Evolutionary conservation across 179 eudicot genomes (phyloP).

Genomic region (Spergularia azorica): DNA sequence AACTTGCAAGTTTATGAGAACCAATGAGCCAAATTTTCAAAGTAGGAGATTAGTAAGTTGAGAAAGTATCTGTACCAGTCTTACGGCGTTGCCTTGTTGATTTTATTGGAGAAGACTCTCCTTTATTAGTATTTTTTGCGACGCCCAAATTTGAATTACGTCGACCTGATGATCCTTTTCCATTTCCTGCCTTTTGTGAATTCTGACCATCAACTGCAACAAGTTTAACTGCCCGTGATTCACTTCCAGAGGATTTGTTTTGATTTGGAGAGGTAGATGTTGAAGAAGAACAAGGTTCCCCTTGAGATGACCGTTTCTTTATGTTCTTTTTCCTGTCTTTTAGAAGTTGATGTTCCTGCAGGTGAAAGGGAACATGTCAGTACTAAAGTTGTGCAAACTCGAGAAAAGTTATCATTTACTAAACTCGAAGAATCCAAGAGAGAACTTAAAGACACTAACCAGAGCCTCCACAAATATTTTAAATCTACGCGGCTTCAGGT

Average conservation of each 20-base stretch:
- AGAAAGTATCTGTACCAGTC: slow-evolving; percentile 46
- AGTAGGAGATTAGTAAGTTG: slow-evolving; percentile 1
- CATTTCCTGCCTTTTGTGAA: slow-evolving; percentile 57
- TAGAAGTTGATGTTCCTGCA: slow-evolving; percentile 88
- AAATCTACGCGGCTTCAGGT: slow-evolving; percentile 92
- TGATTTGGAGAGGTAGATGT: slow-evolving; percentile 48
- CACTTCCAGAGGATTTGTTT: slow-evolving; percentile 50
- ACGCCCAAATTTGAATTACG: slow-evolving; percentile 53
- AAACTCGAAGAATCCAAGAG: background rate
- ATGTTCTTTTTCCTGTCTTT: slow-evolving; percentile 78
- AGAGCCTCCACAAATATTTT: slow-evolving; percentile 85
- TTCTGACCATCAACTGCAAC: slow-evolving; percentile 64
- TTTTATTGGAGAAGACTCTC: slow-evolving; percentile 52
- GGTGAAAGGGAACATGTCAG: slow-evolving; percentile 24
- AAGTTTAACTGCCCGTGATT: slow-evolving; percentile 49
- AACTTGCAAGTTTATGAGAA: background rate
- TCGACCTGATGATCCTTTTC: slow-evolving; percentile 56
- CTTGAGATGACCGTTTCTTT: slow-evolving; percentile 58
- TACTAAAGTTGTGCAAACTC: slow-evolving; percentile 22
- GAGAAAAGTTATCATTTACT: slow-evolving; percentile 2
- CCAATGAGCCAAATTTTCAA: background rate
- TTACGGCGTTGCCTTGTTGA: slow-evolving; percentile 60
- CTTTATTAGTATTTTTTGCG: slow-evolving; percentile 55
- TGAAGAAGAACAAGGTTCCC: slow-evolving; percentile 53
- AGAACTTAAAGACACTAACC: slow-evolving; percentile 58